Conservation (phyloP, 1,139 yeast species). For the Zygosaccharomyces sapae region DNA sequence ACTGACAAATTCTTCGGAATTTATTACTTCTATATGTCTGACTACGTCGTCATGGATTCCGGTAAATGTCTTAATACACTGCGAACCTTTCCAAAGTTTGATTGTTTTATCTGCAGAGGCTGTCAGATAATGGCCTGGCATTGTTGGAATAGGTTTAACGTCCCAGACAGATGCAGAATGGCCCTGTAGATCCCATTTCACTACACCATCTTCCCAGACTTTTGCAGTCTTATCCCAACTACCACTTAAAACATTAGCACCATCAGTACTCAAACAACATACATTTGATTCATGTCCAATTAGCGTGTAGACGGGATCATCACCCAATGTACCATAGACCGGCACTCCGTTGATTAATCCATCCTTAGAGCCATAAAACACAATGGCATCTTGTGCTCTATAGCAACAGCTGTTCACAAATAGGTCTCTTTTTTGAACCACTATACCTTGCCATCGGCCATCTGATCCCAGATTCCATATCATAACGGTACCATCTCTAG, state of each 20-base stretch:
- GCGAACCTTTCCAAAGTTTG: slow-evolving; percentile 58
- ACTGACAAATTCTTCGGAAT: slow-evolving; percentile 58
- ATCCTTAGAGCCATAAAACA: slow-evolving; percentile 77
- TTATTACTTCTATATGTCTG: slow-evolving; percentile 58
- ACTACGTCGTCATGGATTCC: slow-evolving; percentile 79
- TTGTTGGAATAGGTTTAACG: slow-evolving; percentile 49
- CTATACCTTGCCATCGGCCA: slow-evolving; percentile 39
- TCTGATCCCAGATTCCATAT: slow-evolving; percentile 48
- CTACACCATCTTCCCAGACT: slow-evolving; percentile 60
- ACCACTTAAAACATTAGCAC: slow-evolving; percentile 58
- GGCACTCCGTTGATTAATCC: slow-evolving; percentile 44
- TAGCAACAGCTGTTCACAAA: slow-evolving; percentile 66
- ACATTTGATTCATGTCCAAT: slow-evolving; percentile 80
- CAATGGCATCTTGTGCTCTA: slow-evolving; percentile 39
- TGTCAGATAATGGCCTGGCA: slow-evolving; percentile 53
- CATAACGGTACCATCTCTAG: slow-evolving; percentile 77
- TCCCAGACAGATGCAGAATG: slow-evolving; percentile 91
- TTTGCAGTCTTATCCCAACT: slow-evolving; percentile 92
- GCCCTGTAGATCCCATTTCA: slow-evolving; percentile 55
- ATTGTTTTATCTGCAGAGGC: slow-evolving; percentile 83
- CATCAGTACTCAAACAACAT: slow-evolving; percentile 54
- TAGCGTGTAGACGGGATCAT: slow-evolving; percentile 42
- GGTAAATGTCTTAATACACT: slow-evolving; percentile 41
- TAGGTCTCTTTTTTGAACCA: slow-evolving; percentile 49
- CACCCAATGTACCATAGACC: slow-evolving; percentile 26